Conservation (phyloP, 2,329 filamentous ascomycete species). For the Aspergillus sp. region DNA sequence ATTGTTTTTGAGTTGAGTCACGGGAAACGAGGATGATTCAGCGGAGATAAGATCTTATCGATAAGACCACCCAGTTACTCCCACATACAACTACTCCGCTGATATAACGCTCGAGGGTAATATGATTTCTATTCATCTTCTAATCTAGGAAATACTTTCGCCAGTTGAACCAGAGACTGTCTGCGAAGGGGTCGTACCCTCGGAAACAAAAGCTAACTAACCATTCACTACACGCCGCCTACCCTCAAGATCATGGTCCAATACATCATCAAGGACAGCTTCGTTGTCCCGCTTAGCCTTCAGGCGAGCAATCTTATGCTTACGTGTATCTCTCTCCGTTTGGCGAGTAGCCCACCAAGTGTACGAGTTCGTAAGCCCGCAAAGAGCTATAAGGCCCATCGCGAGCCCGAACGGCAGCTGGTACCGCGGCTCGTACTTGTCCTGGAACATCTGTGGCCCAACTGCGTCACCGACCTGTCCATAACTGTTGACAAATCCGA, state of each 20-base stretch:
- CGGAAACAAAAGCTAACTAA: no score
- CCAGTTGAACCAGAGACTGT: no score
- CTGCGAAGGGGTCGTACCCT: no score
- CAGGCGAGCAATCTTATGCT: constrained; percentile 5
- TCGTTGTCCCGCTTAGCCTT: neutral
- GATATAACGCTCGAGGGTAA: neutral
- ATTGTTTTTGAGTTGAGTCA: neutral
- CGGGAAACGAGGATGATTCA: neutral
- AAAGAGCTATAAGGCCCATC: constrained; percentile 16
- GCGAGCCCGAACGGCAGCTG: constrained; percentile 17
- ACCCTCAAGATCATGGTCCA: no score
- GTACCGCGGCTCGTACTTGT: constrained; percentile 18
- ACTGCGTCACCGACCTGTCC: constrained; percentile 22
- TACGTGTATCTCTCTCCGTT: constrained; percentile 14
- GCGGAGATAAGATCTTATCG: neutral
- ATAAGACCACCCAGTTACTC: neutral
- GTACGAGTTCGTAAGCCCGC: neutral
- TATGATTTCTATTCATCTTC: no score
- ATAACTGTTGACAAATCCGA: constrained; percentile 21
- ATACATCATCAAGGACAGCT: neutral
- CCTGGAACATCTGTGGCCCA: constrained; percentile 19
- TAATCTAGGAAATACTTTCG: no score
- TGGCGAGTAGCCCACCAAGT: neutral
- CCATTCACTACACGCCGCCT: no score
- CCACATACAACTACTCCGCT: no score